Percentiles rank a stretch among this genome's conserved stretches.
Evolutionary conservation across 1,139 yeast genomes (phyloP).

Genomic region (Geotrichum reessii): DNA sequence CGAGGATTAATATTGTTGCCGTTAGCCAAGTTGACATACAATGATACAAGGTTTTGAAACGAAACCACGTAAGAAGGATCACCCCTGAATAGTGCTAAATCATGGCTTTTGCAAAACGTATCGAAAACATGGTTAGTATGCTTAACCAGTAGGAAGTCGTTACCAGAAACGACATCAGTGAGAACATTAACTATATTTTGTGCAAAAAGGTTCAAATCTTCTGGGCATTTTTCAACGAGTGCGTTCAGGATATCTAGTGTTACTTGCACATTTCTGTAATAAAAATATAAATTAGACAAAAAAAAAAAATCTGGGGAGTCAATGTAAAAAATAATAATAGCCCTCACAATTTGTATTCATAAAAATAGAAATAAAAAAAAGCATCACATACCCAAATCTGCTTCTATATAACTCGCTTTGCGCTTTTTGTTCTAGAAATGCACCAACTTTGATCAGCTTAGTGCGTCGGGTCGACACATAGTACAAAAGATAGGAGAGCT

Average conservation of each 20-base stretch:
- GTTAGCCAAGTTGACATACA: slow-evolving; percentile 2
- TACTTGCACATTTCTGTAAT: slow-evolving; percentile 56
- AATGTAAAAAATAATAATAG: not conserved
- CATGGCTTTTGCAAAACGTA: slow-evolving; percentile 59
- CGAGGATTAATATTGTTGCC: slow-evolving; percentile 11
- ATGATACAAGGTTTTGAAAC: slow-evolving; percentile 41
- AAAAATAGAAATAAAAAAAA: slow-evolving; percentile 3
- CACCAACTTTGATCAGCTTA: slow-evolving; percentile 79
- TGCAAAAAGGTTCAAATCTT: slow-evolving; percentile 80
- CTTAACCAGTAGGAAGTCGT: slow-evolving; percentile 55
- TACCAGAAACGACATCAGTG: slow-evolving; percentile 41
- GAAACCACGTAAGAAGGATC: slow-evolving; percentile 55
- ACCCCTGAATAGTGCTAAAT: slow-evolving; percentile 65
- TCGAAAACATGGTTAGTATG: slow-evolving; percentile 43
- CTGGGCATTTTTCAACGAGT: slow-evolving; percentile 69
- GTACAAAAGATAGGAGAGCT: slow-evolving; percentile 77
- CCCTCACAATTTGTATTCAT: not conserved
- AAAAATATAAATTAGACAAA: not conserved
- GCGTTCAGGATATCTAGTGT: slow-evolving; percentile 66
- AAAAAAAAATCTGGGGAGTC: not conserved
- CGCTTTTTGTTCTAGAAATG: slow-evolving; percentile 62
- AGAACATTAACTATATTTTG: slow-evolving; percentile 40
- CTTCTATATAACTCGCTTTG: slow-evolving; percentile 54
- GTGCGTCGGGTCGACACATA: slow-evolving; percentile 90
- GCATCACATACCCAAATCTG: slow-evolving; percentile 47